A percentile compares a stretch with the other conserved stretches of the same genome.
These are phyloP conservation scores for Botrytis squamosa DNA, from an alignment of 2,329 filamentous ascomycete genomes.

Conservation along the genomic window DNA sequence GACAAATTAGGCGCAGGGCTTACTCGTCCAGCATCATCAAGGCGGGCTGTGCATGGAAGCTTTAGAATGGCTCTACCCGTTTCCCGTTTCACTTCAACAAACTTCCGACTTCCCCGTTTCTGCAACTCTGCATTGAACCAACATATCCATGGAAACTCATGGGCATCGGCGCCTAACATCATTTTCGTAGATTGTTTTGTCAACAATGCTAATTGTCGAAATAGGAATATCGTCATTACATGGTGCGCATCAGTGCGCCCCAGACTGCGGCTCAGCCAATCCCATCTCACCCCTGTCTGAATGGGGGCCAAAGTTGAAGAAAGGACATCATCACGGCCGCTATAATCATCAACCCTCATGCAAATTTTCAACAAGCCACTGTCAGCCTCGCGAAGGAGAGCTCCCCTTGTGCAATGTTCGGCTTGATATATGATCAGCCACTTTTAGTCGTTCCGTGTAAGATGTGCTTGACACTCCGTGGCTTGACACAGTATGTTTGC, in stretches of 20 bases:
- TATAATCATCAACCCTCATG: neutral
- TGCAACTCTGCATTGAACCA: neutral
- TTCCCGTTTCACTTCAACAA: neutral
- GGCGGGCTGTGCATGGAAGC: neutral
- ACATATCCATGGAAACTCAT: neutral
- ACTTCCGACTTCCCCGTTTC: neutral
- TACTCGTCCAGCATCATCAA: neutral
- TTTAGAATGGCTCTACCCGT: neutral
- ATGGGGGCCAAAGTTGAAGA: constrained; percentile 17
- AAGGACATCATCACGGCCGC: neutral
- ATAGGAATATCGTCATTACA: neutral
- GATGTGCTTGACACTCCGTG: neutral
- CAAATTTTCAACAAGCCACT: constrained; percentile 13
- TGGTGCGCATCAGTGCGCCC: neutral
- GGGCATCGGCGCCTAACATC: neutral
- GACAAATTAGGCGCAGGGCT: neutral
- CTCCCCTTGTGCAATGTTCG: neutral
- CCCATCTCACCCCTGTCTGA: neutral
- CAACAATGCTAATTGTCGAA: neutral
- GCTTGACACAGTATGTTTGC: neutral
- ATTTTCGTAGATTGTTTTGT: neutral
- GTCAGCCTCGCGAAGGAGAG: constrained; percentile 17
- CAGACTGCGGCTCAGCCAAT: constrained; percentile 14
- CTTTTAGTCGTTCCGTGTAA: neutral
- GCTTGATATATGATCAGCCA: neutral